Percentiles rank a stretch among this genome's conserved stretches.
Evolutionary conservation across 345 rosid species (phyloP).

Genomic region (Punica granatum): DNA sequence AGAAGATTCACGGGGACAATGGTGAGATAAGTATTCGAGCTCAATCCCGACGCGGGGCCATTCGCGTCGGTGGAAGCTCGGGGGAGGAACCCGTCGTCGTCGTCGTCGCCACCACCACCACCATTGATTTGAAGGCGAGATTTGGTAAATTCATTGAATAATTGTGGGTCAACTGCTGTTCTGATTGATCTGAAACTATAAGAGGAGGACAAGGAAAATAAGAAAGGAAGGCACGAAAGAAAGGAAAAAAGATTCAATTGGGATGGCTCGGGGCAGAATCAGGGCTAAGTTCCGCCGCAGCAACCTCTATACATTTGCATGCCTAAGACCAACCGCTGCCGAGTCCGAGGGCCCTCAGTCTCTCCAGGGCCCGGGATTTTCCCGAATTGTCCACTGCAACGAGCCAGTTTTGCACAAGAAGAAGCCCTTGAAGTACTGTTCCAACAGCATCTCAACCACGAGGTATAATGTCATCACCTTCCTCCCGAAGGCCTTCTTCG

Average conservation of each 20-base stretch:
- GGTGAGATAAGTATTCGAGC: not conserved
- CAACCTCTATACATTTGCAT: conserved; percentile 74
- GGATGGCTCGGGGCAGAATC: conserved; percentile 74
- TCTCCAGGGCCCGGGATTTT: conserved; percentile 63
- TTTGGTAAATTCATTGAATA: not conserved
- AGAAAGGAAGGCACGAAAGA: not conserved
- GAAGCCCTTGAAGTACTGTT: conserved; percentile 70
- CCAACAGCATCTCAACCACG: conserved; percentile 84
- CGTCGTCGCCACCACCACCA: not conserved
- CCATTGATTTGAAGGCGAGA: not conserved
- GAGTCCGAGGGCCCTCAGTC: conserved; percentile 41
- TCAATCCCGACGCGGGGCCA: not conserved
- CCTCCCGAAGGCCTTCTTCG: conserved; percentile 87
- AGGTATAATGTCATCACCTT: conserved; percentile 70
- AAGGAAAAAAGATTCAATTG: not conserved
- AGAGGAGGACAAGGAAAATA: conserved; percentile 4
- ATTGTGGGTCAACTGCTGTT: not conserved
- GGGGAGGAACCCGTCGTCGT: not conserved
- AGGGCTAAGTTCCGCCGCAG: conserved; percentile 78
- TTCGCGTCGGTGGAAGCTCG: conserved; percentile 6
- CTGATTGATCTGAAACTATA: not conserved
- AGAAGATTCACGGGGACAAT: not conserved
- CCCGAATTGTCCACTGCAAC: conserved; percentile 76
- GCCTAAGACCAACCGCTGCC: conserved; percentile 43
- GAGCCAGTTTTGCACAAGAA: conserved; percentile 68